A percentile compares a stretch with the other conserved stretches of the same genome.
Conservation (phyloP, 2,329 filamentous ascomycete species). For the Verticillium klebahnii region DNA sequence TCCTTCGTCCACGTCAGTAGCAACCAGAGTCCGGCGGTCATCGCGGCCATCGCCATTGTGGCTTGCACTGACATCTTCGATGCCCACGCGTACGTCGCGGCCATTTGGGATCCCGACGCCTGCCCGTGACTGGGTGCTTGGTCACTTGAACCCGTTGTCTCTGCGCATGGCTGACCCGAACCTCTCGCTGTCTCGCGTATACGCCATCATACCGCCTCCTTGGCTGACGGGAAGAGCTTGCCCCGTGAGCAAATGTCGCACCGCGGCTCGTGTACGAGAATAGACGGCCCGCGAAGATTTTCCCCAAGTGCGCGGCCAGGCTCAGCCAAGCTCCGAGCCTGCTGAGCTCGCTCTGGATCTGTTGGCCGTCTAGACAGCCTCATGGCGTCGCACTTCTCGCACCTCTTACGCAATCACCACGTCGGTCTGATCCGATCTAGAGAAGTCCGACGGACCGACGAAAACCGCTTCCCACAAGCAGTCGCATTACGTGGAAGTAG, state of each 20-base stretch:
- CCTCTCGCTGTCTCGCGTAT: neutral
- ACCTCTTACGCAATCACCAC: too few relatives aligned
- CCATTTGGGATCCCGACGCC: neutral
- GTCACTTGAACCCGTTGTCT: neutral
- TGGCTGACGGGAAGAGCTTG: neutral
- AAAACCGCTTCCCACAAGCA: too few relatives aligned
- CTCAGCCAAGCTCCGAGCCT: neutral
- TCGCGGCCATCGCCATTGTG: neutral
- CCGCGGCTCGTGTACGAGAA: neutral
- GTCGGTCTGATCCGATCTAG: too few relatives aligned
- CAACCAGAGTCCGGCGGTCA: too few relatives aligned
- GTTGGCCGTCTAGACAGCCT: neutral
- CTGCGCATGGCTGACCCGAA: neutral
- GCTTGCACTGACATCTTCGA: neutral
- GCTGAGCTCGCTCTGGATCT: neutral
- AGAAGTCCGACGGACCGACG: too few relatives aligned
- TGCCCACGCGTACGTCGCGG: neutral
- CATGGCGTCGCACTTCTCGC: neutral
- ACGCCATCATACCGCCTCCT: neutral
- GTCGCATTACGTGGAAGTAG: too few relatives aligned
- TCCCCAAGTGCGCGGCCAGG: neutral
- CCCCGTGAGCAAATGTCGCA: neutral
- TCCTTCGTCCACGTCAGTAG: neutral
- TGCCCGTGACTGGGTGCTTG: neutral
- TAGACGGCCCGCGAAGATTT: neutral